A percentile compares a stretch with the other conserved stretches of the same genome.
These are phyloP conservation scores for Suillus ampliporus DNA, from an alignment of 768 basidiomycete species.

Conservation along the genomic window DNA sequence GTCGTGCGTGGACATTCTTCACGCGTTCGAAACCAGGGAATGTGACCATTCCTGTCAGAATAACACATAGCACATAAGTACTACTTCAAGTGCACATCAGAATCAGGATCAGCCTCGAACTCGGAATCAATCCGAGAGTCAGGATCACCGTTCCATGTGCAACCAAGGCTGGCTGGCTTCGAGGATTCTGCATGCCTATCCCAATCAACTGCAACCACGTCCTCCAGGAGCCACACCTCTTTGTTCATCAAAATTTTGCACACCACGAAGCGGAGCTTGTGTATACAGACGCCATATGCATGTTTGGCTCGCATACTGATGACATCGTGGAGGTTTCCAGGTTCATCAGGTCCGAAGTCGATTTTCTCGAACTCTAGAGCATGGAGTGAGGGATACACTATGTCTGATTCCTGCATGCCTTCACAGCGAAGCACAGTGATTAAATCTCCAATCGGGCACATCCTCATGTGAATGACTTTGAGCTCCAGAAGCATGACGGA, in stretches of 20 bases:
- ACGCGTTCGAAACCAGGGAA: background rate
- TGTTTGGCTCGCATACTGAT: background rate
- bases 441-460: background rate
- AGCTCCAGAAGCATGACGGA: background rate
- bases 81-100: too few relatives aligned
- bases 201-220: background rate
- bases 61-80: too few relatives aligned
- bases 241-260: background rate
- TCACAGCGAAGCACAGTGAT: background rate
- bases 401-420: background rate
- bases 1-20: slow-evolving; percentile 31
- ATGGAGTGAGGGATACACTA: background rate
- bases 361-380: background rate
- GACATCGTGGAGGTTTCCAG: background rate
- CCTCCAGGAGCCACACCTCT: too few relatives aligned
- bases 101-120: too few relatives aligned
- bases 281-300: background rate
- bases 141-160: too few relatives aligned
- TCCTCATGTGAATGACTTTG: background rate
- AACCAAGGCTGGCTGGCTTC: too few relatives aligned
- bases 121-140: too few relatives aligned
- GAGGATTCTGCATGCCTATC: background rate
- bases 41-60: background rate
- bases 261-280: background rate
- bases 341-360: background rate